A percentile compares a stretch with the other conserved stretches of the same genome.
Conservation (phyloP, 78 protist species). For the Guillardia theta region DNA sequence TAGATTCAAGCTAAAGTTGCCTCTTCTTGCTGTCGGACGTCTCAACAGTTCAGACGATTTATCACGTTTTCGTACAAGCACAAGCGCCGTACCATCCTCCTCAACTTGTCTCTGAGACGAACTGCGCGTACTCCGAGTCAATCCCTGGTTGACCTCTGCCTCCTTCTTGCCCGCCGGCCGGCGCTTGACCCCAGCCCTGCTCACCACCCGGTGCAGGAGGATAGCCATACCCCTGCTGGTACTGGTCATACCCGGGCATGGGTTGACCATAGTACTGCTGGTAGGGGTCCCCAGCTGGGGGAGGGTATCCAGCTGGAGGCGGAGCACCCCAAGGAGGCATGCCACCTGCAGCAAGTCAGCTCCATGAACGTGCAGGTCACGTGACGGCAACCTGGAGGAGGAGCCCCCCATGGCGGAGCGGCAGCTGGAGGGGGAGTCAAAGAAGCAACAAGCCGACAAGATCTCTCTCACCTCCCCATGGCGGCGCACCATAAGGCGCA, state of each 20-base stretch:
- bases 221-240: neutral
- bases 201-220: neutral
- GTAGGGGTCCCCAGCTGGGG: neutral
- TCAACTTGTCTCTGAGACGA: neutral
- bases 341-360: neutral
- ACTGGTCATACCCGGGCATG: neutral
- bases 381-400: neutral
- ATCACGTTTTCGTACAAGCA: too few species aligned
- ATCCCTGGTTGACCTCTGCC: neutral
- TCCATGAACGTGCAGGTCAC: neutral
- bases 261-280: neutral
- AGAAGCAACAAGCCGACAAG: too few species aligned
- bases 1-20: too few species aligned
- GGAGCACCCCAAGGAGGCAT: neutral
- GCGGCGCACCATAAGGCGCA: neutral
- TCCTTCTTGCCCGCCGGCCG: neutral
- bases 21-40: too few species aligned
- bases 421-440: too few species aligned
- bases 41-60: too few species aligned
- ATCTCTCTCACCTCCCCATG: too few species aligned
- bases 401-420: neutral
- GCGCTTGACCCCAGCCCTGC: neutral
- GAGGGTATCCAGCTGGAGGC: neutral
- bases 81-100: too few species aligned
- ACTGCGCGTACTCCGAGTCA: neutral